These are phyloP conservation scores for Clavaria fumosa DNA, from an alignment of 768 basidiomycete species.

Conservation along the genomic window DNA sequence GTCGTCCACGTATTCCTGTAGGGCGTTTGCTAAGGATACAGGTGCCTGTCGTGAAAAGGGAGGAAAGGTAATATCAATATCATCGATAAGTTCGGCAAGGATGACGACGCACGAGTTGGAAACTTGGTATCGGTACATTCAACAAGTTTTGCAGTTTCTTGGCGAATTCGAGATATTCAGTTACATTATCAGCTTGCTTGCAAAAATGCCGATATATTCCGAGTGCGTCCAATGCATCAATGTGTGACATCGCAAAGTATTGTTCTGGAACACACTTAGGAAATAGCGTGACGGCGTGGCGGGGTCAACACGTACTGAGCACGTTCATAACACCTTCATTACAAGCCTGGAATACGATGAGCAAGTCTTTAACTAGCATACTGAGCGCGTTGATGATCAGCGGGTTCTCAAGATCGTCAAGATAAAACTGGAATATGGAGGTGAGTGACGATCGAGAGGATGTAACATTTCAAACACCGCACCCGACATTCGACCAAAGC, in stretches of 20 bases:
- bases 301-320: slow-evolving; percentile 34
- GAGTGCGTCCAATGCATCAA: slow-evolving; percentile 80
- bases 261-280: slow-evolving; percentile 41
- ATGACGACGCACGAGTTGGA: slow-evolving; percentile 58
- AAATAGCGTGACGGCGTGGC: slow-evolving; percentile 19
- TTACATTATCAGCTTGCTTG: slow-evolving; percentile 81
- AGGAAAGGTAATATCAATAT: not conserved
- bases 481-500: slow-evolving; percentile 78
- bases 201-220: slow-evolving; percentile 88
- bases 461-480: slow-evolving; percentile 15
- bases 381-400: slow-evolving; percentile 75
- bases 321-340: slow-evolving; percentile 89
- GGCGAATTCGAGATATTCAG: slow-evolving; percentile 85
- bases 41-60: slow-evolving; percentile 50
- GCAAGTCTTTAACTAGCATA: slow-evolving; percentile 91
- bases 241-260: slow-evolving; percentile 95
- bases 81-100: not conserved
- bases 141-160: slow-evolving; percentile 86
- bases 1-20: slow-evolving; percentile 93
- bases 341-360: slow-evolving; percentile 89
- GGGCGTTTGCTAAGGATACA: slow-evolving; percentile 79
- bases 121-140: slow-evolving; percentile 85
- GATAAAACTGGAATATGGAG: slow-evolving; percentile 55
- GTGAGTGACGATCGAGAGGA: not conserved
- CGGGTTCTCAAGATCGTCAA: slow-evolving; percentile 87